Conservation (phyloP, 768 basidiomycete genomes). For the Suillus subalutaceus region DNA sequence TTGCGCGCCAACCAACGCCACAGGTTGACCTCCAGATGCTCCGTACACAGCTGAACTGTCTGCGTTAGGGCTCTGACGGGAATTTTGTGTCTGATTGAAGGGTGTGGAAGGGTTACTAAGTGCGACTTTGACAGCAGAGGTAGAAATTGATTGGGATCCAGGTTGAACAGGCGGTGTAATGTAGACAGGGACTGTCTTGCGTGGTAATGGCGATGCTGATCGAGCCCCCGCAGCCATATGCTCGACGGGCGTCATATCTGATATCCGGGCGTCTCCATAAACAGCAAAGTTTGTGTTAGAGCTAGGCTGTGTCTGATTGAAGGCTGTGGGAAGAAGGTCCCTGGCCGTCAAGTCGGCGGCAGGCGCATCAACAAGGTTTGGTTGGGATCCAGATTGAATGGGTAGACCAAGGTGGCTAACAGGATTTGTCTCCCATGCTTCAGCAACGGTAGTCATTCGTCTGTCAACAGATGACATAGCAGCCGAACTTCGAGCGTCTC, state of each 20-base stretch:
- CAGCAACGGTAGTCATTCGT: conserved; percentile 43
- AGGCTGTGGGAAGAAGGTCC: neutral
- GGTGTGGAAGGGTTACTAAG: neutral
- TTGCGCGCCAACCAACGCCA: conserved; percentile 43
- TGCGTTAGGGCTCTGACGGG: conserved; percentile 18
- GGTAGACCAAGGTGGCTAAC: conserved; percentile 6
- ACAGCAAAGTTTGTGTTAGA: conserved; percentile 22
- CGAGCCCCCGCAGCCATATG: neutral
- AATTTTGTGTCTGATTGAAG: conserved; percentile 9
- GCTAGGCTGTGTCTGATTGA: conserved; percentile 12
- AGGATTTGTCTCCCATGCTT: neutral
- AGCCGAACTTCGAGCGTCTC: conserved; percentile 21
- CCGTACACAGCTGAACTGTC: conserved; percentile 20
- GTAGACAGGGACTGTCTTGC: conserved; percentile 22
- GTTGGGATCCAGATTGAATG: neutral
- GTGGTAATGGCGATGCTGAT: conserved; percentile 37
- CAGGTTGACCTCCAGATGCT: conserved; percentile 21
- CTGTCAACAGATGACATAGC: conserved; percentile 41
- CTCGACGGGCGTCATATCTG: conserved; percentile 32
- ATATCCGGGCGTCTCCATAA: conserved; percentile 21
- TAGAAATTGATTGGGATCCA: neutral
- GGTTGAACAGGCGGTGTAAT: conserved; percentile 15
- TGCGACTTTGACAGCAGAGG: neutral
- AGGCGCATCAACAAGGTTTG: neutral
- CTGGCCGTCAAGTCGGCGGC: neutral